phyloP scores from a whole-genome alignment of 352 stramenopile genomes.

The Hyaloperonospora brassicae region DNA sequence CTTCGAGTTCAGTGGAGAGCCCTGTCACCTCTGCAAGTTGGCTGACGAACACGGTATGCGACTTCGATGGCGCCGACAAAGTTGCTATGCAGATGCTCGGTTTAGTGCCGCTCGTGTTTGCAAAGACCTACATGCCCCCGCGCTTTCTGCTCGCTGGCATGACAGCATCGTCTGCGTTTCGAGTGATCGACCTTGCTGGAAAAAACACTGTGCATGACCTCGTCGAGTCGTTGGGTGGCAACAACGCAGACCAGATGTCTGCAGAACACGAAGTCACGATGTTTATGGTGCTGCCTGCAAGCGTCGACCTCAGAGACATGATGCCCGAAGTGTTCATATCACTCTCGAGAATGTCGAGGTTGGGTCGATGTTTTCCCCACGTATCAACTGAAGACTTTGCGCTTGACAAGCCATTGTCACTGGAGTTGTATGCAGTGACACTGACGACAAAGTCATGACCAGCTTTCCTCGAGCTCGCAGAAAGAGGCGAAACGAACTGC shows the following conservation, averaged over 20 bases:
- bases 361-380: conserved; percentile 48
- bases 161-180: conserved; percentile 17
- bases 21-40: conserved; percentile 1
- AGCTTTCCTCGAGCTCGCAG: no score
- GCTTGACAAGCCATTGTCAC: conserved; percentile 31
- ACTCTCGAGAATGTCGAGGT: conserved; percentile 1
- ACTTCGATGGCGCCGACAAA: conserved; percentile 20
- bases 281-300: conserved; percentile 41
- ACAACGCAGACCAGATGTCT: conserved; percentile 5
- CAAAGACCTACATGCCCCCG: conserved; percentile 76
- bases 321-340: conserved; percentile 6
- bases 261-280: conserved; percentile 4
- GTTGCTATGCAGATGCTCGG: conserved; percentile 5
- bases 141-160: conserved; percentile 54
- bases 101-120: conserved; percentile 44
- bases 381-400: conserved; percentile 53
- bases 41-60: conserved; percentile 20
- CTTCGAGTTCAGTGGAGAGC: conserved; percentile 4
- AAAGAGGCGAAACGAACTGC: no score
- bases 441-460: no score
- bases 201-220: conserved; percentile 11
- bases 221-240: conserved; percentile 3
- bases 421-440: conserved; percentile 32
- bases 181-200: conserved; percentile 48
- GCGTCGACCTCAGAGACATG: conserved; percentile 27